Conservation (phyloP, 139 green algal genomes). For the Picochlorum sp. region DNA sequence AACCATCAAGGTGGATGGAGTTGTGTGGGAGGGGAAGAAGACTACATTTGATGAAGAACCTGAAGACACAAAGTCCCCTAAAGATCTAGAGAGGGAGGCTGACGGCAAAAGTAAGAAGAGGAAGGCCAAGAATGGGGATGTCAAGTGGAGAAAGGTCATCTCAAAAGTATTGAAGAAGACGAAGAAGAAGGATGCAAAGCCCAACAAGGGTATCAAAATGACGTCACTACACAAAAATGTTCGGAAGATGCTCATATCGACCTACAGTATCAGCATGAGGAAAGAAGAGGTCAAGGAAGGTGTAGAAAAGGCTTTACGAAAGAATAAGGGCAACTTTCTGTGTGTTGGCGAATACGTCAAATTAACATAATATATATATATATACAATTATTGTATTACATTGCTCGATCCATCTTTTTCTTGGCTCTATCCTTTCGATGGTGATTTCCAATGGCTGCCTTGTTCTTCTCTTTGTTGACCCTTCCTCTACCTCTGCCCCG, state of each 20-base stretch:
- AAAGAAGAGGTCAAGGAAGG: slow-evolving; percentile 14
- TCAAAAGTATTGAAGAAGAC: slow-evolving; percentile 9
- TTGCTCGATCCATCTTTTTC: slow-evolving; percentile 35
- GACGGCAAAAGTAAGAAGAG: background rate
- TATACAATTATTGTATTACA: background rate
- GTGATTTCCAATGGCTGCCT: slow-evolving; percentile 63
- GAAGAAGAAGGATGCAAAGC: slow-evolving; percentile 9
- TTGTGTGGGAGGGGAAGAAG: slow-evolving; percentile 64
- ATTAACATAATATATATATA: too few species aligned
- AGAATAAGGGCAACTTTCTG: too few species aligned
- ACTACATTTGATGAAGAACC: slow-evolving; percentile 48
- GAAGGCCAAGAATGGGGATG: background rate
- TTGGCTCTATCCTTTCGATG: slow-evolving; percentile 61
- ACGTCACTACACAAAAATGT: slow-evolving; percentile 4
- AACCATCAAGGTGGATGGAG: slow-evolving; percentile 37
- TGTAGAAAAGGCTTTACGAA: too few species aligned
- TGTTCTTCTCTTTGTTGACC: slow-evolving; percentile 63
- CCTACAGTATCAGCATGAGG: background rate
- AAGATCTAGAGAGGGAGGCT: background rate
- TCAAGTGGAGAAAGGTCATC: slow-evolving; percentile 43
- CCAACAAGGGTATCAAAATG: slow-evolving; percentile 32
- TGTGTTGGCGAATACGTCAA: too few species aligned
- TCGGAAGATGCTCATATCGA: slow-evolving; percentile 12
- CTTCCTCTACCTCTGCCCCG: slow-evolving; percentile 12
- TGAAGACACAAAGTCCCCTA: slow-evolving; percentile 8